A percentile compares a stretch with the other conserved stretches of the same genome.
phyloP scores from a whole-genome alignment of 1,284 basidiomycete genomes.

The Marasmius tenuissimus region DNA sequence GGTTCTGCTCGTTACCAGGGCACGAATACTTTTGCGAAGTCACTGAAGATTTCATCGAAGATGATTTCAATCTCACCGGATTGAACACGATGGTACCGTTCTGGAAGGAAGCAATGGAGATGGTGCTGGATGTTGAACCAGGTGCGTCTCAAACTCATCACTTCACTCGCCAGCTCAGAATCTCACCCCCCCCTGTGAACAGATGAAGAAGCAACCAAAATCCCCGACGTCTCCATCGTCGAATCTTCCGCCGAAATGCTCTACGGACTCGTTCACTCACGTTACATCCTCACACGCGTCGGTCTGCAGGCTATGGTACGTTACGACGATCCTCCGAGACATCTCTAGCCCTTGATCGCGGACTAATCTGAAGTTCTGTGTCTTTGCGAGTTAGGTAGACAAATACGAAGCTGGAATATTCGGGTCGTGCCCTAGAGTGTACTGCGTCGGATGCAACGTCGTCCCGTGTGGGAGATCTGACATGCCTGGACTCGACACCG shows the following conservation, averaged over 20 bases:
- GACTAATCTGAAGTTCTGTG: conserved; percentile 16
- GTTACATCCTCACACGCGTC: conserved; percentile 93
- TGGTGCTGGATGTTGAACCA: conserved; percentile 99
- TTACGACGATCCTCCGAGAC: conserved; percentile 13
- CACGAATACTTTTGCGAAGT: conserved; percentile 99
- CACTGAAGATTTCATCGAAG: conserved; percentile 98
- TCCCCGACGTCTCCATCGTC: conserved; percentile 95
- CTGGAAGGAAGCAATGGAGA: conserved; percentile 99
- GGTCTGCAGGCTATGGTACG: conserved; percentile 94
- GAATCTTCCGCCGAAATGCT: conserved; percentile 97
- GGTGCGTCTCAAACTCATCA: conserved; percentile 51
- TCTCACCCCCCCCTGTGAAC: conserved; percentile 7
- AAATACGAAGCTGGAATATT: conserved; percentile 95
- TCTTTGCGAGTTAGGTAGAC: conserved; percentile 66
- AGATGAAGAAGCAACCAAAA: conserved; percentile 94
- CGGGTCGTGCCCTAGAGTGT: conserved; percentile 94
- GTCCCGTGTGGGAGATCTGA: conserved; percentile 96
- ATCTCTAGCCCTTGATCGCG: conserved; percentile 8
- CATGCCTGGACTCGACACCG: conserved; percentile 96
- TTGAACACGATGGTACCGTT: conserved; percentile 95
- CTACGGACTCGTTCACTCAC: conserved; percentile 96
- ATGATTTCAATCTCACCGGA: conserved; percentile 99
- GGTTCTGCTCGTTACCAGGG: conserved; percentile 98
- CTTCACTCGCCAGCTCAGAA: background rate
- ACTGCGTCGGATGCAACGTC: conserved; percentile 87